Evolutionary conservation across 352 stramenopile genomes (phyloP).

Genomic region (Phytophthora capsici): DNA sequence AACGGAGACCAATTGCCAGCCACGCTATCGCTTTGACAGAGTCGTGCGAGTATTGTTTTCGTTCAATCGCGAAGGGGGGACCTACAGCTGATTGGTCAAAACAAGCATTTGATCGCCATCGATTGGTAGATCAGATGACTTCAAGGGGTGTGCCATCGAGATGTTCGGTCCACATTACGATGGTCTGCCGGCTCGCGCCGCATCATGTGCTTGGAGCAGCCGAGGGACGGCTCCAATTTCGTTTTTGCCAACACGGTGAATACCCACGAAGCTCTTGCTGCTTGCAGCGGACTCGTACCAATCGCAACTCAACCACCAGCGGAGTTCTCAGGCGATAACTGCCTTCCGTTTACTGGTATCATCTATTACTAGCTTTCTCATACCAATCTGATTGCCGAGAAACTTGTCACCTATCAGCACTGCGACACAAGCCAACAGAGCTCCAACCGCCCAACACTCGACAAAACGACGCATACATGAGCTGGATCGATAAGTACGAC

Average conservation of each 20-base stretch:
- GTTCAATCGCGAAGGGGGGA: slow-evolving; percentile 29
- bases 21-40: slow-evolving; percentile 21
- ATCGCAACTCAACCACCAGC: neutral
- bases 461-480: slow-evolving; percentile 31
- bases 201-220: neutral
- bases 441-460: neutral
- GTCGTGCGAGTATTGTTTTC: slow-evolving; percentile 24
- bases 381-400: slow-evolving; percentile 17
- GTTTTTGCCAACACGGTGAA: slow-evolving; percentile 22
- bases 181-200: slow-evolving; percentile 1
- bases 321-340: slow-evolving; percentile 9
- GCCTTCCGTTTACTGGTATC: slow-evolving; percentile 3
- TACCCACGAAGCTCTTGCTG: slow-evolving; percentile 30
- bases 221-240: slow-evolving; percentile 12
- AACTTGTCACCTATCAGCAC: slow-evolving; percentile 1
- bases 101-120: neutral
- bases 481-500: slow-evolving; percentile 41
- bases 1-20: slow-evolving; percentile 20
- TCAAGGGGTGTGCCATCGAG: slow-evolving; percentile 26
- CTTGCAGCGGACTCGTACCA: slow-evolving; percentile 32
- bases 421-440: slow-evolving; percentile 4
- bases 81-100: slow-evolving; percentile 14
- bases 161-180: slow-evolving; percentile 24
- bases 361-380: neutral
- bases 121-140: slow-evolving; percentile 29